Percentiles rank a stretch among this genome's conserved stretches.
phyloP scores from a whole-genome alignment of 2,329 filamentous ascomycete species.

The Ascochyta viciae-villosae region DNA sequence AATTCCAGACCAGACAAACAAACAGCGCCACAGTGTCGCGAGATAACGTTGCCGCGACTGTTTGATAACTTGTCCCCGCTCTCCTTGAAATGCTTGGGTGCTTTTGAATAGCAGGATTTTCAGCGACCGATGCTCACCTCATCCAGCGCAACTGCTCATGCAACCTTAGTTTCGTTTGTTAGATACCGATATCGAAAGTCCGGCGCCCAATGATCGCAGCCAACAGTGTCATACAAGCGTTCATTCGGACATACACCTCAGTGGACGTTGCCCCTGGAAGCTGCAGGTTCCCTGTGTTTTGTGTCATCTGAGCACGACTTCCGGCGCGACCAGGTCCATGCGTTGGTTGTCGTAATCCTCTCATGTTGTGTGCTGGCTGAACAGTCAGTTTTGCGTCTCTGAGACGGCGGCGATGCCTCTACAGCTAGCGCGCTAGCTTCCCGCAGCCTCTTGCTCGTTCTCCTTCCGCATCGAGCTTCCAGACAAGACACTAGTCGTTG shows the following conservation, averaged over 20 bases:
- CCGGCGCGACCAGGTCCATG: constrained; percentile 26
- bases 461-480: constrained; percentile 4
- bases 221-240: constrained; percentile 3
- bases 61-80: constrained; percentile 27
- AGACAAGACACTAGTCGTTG: constrained; percentile 1
- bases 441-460: background rate
- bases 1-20: constrained; percentile 33
- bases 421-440: constrained; percentile 16
- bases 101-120: constrained; percentile 14
- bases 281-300: constrained; percentile 42
- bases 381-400: constrained; percentile 14
- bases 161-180: constrained; percentile 28
- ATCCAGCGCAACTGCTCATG: constrained; percentile 15
- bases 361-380: constrained; percentile 21
- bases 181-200: constrained; percentile 16
- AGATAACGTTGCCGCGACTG: constrained; percentile 40
- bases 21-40: constrained; percentile 46
- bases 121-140: constrained; percentile 24
- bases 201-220: constrained; percentile 28
- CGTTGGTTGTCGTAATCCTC: constrained; percentile 35
- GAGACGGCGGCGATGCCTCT: constrained; percentile 16
- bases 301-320: constrained; percentile 45
- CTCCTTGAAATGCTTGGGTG: constrained; percentile 18
- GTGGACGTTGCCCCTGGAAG: constrained; percentile 32
- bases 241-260: background rate